Evolutionary conservation across 2,329 filamentous ascomycete species (phyloP).

Genomic region (Parafenestella ontariensis): DNA sequence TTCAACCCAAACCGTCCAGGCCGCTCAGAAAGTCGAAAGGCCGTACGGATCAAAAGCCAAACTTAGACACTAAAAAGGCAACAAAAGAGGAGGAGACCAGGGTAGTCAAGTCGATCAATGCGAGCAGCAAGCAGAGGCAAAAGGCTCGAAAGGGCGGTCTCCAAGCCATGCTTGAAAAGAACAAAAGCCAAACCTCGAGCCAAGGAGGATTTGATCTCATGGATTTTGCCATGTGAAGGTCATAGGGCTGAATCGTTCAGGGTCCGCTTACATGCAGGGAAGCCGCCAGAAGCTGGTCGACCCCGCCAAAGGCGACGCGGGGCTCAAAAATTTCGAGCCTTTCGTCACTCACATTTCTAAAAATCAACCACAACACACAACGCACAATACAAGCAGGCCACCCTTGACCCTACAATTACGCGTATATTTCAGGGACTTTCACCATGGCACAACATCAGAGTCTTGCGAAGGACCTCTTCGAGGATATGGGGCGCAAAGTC

Average conservation of each 20-base stretch:
- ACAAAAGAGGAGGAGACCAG: slow-evolving; percentile 20
- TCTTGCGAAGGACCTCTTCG: slow-evolving; percentile 58
- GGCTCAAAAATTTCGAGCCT: slow-evolving; percentile 43
- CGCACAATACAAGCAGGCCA: slow-evolving; percentile 1
- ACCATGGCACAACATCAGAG: slow-evolving; percentile 47
- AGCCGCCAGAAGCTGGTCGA: slow-evolving; percentile 30
- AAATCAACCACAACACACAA: slow-evolving; percentile 11
- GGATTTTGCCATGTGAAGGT: slow-evolving; percentile 59
- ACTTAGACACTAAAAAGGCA: slow-evolving; percentile 1
- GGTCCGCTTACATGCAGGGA: slow-evolving; percentile 26
- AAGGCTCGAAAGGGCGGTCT: slow-evolving; percentile 63
- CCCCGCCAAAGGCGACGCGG: slow-evolving; percentile 39
- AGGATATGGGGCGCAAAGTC: slow-evolving; percentile 60
- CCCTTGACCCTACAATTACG: background rate
- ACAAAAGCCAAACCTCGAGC: slow-evolving; percentile 45
- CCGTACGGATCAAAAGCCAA: slow-evolving; percentile 1
- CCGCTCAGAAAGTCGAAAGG: slow-evolving; percentile 21
- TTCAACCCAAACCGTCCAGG: slow-evolving; percentile 28
- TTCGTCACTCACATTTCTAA: slow-evolving; percentile 33
- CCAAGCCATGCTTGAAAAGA: slow-evolving; percentile 60
- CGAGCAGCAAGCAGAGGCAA: slow-evolving; percentile 62
- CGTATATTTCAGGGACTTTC: background rate
- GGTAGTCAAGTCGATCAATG: slow-evolving; percentile 48
- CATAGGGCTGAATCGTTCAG: slow-evolving; percentile 37
- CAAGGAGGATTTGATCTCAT: slow-evolving; percentile 57